phyloP scores from a whole-genome alignment of 2,329 filamentous ascomycete genomes.

The Aspergillus sp. region DNA sequence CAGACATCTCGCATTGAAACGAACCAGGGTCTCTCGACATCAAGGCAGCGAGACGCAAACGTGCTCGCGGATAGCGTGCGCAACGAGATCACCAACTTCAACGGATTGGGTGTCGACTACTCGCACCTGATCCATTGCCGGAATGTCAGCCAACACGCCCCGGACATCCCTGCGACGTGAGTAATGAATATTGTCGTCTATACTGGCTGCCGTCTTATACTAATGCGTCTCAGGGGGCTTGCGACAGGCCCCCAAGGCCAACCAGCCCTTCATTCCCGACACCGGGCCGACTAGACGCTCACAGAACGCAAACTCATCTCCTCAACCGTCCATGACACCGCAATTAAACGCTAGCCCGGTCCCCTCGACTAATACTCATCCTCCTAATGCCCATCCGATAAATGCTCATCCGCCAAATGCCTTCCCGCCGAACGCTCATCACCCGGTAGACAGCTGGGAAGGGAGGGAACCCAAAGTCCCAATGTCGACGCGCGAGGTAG shows the following conservation, averaged over 20 bases:
- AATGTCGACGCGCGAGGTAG: conserved; percentile 32
- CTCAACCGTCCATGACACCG: conserved; percentile 20
- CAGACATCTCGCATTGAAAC: no score
- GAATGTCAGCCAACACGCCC: conserved; percentile 15
- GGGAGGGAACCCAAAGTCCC: conserved; percentile 30
- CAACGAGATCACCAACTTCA: not conserved
- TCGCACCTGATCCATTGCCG: conserved; percentile 2
- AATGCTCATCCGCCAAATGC: conserved; percentile 3
- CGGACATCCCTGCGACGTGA: conserved; percentile 22
- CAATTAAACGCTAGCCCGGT: conserved; percentile 19
- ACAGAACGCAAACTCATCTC: conserved; percentile 20
- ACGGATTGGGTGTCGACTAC: not conserved
- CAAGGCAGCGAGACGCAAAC: no score
- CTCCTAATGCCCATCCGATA: not conserved
- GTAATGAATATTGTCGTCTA: conserved; percentile 1
- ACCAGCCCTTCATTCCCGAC: conserved; percentile 32
- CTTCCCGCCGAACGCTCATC: conserved; percentile 9
- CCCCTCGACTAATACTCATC: no score
- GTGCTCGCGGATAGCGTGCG: conserved; percentile 1
- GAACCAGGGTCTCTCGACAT: no score
- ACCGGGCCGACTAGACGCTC: conserved; percentile 29
- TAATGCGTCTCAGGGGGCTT: conserved; percentile 34
- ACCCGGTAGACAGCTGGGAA: conserved; percentile 27
- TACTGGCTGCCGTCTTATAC: conserved; percentile 7
- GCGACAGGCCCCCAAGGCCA: conserved; percentile 30